Percentiles rank a stretch among this genome's conserved stretches.
phyloP scores from a whole-genome alignment of 2,329 filamentous ascomycete genomes.

The Albophoma yamanashiensis region DNA sequence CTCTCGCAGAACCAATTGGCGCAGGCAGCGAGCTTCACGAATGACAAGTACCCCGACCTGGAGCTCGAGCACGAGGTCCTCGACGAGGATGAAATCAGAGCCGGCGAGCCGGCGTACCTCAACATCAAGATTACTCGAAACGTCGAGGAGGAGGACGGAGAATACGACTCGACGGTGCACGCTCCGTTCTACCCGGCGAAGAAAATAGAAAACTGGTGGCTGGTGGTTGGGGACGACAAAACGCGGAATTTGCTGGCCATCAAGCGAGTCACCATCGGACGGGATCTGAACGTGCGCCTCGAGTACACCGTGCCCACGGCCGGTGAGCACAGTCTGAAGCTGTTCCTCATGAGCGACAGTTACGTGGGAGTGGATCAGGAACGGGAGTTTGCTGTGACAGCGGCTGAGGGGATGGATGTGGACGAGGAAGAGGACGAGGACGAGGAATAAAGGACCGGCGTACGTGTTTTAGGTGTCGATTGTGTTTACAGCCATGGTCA shows the following conservation, averaged over 20 bases:
- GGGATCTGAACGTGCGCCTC: conserved; percentile 65
- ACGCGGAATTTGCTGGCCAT: conserved; percentile 82
- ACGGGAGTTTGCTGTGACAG: conserved; percentile 74
- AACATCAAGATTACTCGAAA: conserved; percentile 80
- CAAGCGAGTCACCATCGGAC: conserved; percentile 83
- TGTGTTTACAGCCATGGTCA: neutral
- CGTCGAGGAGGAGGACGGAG: conserved; percentile 55
- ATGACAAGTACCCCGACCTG: conserved; percentile 90
- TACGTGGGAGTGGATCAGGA: conserved; percentile 97
- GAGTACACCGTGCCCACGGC: conserved; percentile 81
- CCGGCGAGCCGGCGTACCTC: conserved; percentile 72
- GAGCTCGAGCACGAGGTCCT: conserved; percentile 83
- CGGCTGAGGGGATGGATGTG: conserved; percentile 89
- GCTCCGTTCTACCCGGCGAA: conserved; percentile 86
- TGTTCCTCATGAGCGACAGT: conserved; percentile 94
- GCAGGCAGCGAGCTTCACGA: conserved; percentile 90
- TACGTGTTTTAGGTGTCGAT: neutral
- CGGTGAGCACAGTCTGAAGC: conserved; percentile 77
- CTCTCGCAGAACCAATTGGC: conserved; percentile 73
- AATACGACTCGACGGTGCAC: conserved; percentile 76
- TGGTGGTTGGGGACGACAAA: conserved; percentile 88
- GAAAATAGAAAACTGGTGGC: conserved; percentile 98
- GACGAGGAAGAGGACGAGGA: conserved; percentile 72
- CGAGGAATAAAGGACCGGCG: conserved; percentile 12
- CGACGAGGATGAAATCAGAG: conserved; percentile 67